Evolutionary conservation across 768 basidiomycete genomes (phyloP).

Genomic region (Fomitopsis pulvina): DNA sequence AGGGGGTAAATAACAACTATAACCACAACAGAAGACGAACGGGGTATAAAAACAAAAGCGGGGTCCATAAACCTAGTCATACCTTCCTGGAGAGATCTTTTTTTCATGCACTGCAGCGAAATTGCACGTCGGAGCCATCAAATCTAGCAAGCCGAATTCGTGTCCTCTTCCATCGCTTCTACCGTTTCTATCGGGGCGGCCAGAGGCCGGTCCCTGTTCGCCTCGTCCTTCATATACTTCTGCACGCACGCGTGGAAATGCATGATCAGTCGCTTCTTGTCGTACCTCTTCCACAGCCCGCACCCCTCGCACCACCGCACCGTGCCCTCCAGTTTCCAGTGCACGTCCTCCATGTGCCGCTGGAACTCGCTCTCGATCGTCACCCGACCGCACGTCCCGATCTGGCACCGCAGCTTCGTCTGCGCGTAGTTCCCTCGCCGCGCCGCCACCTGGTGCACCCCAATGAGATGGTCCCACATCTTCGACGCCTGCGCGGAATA

Average conservation of each 20-base stretch:
- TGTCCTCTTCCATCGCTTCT: too few relatives aligned
- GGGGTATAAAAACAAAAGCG: too few relatives aligned
- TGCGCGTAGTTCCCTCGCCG: background rate
- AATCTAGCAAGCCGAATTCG: too few relatives aligned
- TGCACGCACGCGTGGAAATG: background rate
- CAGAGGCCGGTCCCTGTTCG: too few relatives aligned
- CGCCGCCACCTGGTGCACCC: background rate
- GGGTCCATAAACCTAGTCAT: too few relatives aligned
- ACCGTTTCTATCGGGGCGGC: too few relatives aligned
- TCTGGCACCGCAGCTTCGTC: background rate
- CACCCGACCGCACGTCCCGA: background rate
- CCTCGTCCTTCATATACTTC: background rate
- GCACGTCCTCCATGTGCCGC: background rate
- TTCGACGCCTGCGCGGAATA: background rate
- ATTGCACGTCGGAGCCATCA: too few relatives aligned
- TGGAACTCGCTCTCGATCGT: background rate
- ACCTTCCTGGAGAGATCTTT: too few relatives aligned
- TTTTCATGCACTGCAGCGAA: too few relatives aligned
- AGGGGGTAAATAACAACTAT: too few relatives aligned
- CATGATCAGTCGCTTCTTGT: background rate
- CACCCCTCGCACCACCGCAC: background rate
- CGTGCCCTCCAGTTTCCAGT: background rate
- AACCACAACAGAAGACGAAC: too few relatives aligned
- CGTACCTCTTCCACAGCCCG: background rate
- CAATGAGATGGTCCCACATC: background rate